Evolutionary conservation across 495 filamentous ascomycete genomes (phyloP).

Genomic region (Talaromyces adpressus): DNA sequence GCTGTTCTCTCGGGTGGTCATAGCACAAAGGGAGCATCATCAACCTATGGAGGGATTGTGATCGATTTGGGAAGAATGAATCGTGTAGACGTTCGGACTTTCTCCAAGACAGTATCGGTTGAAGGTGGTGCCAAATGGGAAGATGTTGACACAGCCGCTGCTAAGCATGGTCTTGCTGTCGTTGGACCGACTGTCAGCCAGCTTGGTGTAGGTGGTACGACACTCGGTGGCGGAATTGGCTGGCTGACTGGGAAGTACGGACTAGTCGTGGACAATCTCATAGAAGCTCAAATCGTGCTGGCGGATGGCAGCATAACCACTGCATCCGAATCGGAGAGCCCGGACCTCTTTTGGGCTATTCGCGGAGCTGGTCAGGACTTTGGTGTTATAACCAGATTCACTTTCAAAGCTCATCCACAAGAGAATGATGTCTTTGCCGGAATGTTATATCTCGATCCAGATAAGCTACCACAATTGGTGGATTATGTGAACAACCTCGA

Average conservation of each 20-base stretch:
- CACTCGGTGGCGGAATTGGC: slow-evolving; percentile 52
- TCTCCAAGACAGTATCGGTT: slow-evolving; percentile 35
- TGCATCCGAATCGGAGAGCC: slow-evolving; percentile 29
- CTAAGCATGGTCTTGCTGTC: slow-evolving; percentile 41
- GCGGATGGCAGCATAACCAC: slow-evolving; percentile 39
- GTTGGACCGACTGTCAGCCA: slow-evolving; percentile 56
- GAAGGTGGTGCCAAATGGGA: slow-evolving; percentile 50
- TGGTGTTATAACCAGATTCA: slow-evolving; percentile 41
- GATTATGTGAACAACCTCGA: slow-evolving; percentile 31
- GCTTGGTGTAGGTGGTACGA: slow-evolving; percentile 52
- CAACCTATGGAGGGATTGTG: slow-evolving; percentile 37
- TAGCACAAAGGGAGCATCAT: slow-evolving; percentile 13
- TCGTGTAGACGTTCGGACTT: slow-evolving; percentile 36
- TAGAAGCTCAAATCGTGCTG: slow-evolving; percentile 41
- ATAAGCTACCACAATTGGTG: slow-evolving; percentile 33
- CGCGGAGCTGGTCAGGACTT: slow-evolving; percentile 41
- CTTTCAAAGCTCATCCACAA: slow-evolving; percentile 38
- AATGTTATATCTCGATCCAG: slow-evolving; percentile 30
- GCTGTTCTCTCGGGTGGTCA: slow-evolving; percentile 14
- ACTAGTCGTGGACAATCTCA: slow-evolving; percentile 45
- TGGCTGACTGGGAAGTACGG: slow-evolving; percentile 43
- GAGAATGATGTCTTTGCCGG: slow-evolving; percentile 40
- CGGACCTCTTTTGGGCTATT: slow-evolving; percentile 41
- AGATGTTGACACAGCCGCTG: slow-evolving; percentile 47
- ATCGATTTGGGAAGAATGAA: slow-evolving; percentile 50